Conservation (phyloP, 148 eudicot species). For the Silene uniflora region DNA sequence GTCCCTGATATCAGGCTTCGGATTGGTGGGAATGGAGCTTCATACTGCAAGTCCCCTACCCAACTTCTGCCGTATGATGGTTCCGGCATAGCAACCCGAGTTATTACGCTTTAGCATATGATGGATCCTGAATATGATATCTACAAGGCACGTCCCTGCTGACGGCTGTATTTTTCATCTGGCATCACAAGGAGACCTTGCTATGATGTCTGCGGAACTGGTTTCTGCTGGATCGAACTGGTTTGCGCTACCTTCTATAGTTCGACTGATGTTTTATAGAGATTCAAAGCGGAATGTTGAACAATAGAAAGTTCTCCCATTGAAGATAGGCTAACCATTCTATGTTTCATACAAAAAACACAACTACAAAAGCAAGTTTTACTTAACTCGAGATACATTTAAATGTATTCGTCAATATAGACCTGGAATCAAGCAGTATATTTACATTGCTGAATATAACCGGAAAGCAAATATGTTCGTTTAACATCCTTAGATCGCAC, state of each 20-base stretch:
- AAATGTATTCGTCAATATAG: not conserved
- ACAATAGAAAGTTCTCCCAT: not conserved
- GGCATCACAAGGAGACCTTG: not conserved
- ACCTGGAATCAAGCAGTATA: not conserved
- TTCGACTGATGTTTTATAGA: not conserved
- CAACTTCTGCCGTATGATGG: too few species aligned
- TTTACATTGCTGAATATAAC: slow-evolving; percentile 14
- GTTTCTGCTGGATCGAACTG: not conserved
- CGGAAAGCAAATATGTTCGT: not conserved
- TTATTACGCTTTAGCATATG: not conserved
- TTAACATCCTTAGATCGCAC: not conserved
- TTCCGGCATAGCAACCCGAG: too few species aligned
- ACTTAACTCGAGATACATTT: not conserved
- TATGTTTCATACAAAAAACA: not conserved
- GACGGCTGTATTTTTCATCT: not conserved
- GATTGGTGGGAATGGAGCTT: too few species aligned
- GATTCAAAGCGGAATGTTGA: not conserved
- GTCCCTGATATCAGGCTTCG: too few species aligned
- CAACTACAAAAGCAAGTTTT: not conserved
- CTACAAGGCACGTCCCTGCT: not conserved
- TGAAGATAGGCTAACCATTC: too few species aligned
- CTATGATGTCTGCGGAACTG: not conserved
- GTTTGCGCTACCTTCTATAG: not conserved
- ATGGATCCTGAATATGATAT: not conserved
- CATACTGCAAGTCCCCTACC: too few species aligned